A percentile compares a stretch with the other conserved stretches of the same genome.
Evolutionary conservation across 257 asterid species (phyloP).

Genomic region (Hygrophila difformis): DNA sequence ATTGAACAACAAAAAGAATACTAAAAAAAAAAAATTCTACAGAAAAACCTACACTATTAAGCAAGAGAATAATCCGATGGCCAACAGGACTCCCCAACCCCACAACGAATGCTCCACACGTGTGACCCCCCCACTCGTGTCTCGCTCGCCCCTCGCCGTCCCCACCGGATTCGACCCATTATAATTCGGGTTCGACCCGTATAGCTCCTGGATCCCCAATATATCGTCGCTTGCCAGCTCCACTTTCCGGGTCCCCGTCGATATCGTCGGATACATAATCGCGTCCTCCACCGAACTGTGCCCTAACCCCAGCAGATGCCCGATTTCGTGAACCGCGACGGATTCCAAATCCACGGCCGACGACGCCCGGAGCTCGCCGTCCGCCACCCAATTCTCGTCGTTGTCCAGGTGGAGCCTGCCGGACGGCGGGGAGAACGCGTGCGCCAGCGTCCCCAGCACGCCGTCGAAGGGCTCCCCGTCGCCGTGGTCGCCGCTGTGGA

Average conservation of each 20-base stretch:
- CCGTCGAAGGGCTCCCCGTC: no score
- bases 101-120: slow-evolving; percentile 8
- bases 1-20: no score
- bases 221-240: slow-evolving; percentile 54
- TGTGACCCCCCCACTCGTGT: slow-evolving; percentile 28
- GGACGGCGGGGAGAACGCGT: slow-evolving; percentile 79
- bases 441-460: slow-evolving; percentile 74
- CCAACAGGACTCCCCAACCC: not conserved
- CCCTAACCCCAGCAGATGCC: no score
- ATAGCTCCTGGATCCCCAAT: slow-evolving; percentile 52
- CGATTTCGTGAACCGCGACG: no score
- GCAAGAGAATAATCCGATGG: slow-evolving; percentile 18
- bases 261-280: slow-evolving; percentile 61
- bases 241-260: slow-evolving; percentile 51
- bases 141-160: slow-evolving; percentile 33
- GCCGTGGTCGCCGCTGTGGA: slow-evolving; percentile 69
- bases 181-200: slow-evolving; percentile 56
- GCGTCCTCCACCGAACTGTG: no score
- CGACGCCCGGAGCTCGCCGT: slow-evolving; percentile 36
- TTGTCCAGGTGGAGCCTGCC: slow-evolving; percentile 68
- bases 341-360: slow-evolving; percentile 79
- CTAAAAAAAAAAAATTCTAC: no score
- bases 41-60: no score
- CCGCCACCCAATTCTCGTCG: slow-evolving; percentile 75
- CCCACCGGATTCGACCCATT: slow-evolving; percentile 30